phyloP scores from a whole-genome alignment of 257 asterid species.

The Coffea eugenioides region DNA sequence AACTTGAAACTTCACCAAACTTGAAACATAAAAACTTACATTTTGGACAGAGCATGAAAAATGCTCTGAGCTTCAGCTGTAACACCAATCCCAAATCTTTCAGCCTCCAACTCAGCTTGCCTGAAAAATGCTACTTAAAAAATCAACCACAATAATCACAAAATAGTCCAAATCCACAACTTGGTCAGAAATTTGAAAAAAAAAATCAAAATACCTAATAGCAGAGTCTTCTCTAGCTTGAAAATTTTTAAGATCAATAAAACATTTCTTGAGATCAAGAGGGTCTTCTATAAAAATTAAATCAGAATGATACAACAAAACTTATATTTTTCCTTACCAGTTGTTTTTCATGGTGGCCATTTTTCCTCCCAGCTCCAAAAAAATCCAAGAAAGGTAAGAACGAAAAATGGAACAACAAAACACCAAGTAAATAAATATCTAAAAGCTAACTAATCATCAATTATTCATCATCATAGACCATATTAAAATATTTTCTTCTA shows the following conservation, averaged over 20 bases:
- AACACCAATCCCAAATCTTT: slow-evolving; percentile 19
- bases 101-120: slow-evolving; percentile 87
- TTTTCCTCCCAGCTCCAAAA: no score
- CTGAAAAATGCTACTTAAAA: slow-evolving; percentile 43
- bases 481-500: no score
- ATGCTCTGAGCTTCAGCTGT: slow-evolving; percentile 86
- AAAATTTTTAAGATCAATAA: slow-evolving; percentile 65
- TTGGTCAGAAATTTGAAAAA: not conserved
- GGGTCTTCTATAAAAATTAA: slow-evolving; percentile 51
- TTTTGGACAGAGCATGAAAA: slow-evolving; percentile 88
- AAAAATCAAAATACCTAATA: slow-evolving; percentile 45
- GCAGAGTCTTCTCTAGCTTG: slow-evolving; percentile 91
- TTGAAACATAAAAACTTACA: slow-evolving; percentile 41
- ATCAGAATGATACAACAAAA: no score
- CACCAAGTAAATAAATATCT: no score
- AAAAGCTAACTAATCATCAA: no score
- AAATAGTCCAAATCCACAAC: not conserved
- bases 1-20: no score
- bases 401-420: no score
- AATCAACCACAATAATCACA: slow-evolving; percentile 12
- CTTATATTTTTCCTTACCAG: no score
- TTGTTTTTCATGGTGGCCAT: no score
- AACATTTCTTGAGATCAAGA: slow-evolving; percentile 74
- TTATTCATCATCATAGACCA: no score
- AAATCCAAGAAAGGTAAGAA: no score